These are phyloP conservation scores for Apiospora aurea DNA, from an alignment of 2,329 filamentous ascomycete genomes.

Conservation along the genomic window DNA sequence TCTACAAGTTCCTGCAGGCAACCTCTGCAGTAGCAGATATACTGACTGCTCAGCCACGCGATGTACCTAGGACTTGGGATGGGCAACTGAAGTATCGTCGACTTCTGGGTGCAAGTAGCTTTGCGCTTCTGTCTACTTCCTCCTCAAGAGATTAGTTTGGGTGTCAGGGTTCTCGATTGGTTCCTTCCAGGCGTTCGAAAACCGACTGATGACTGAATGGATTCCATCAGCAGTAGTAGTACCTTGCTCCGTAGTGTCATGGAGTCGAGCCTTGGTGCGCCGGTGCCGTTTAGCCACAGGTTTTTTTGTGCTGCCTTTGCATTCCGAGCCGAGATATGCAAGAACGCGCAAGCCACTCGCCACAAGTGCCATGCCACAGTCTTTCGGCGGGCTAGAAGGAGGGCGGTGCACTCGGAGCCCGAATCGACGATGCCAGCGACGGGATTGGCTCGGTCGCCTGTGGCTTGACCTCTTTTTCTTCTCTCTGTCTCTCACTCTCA, in stretches of 20 bases:
- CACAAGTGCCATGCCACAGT: not conserved
- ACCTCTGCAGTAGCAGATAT: not conserved
- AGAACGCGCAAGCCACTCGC: constrained; percentile 14
- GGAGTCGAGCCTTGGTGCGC: not conserved
- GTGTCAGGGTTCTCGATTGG: not conserved
- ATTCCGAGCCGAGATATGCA: not conserved
- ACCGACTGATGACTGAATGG: not conserved
- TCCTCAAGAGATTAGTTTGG: not conserved
- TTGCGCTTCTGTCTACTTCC: not conserved
- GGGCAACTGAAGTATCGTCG: not conserved
- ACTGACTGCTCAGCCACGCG: not conserved
- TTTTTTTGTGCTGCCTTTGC: not conserved
- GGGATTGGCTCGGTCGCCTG: constrained; percentile 4
- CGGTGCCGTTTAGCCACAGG: constrained; percentile 18
- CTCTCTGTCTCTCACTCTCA: not conserved
- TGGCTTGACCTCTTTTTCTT: not conserved
- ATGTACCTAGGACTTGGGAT: not conserved
- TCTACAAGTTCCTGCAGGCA: constrained; percentile 9
- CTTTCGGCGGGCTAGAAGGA: not conserved
- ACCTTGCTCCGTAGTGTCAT: not conserved
- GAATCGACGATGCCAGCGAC: not conserved
- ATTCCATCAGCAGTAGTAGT: not conserved
- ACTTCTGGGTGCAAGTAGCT: not conserved
- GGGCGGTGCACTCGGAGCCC: not conserved
- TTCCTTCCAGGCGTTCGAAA: not conserved